Base-by-base conservation (phyloP, 1,284 basidiomycete genomes). In the Pseudozyma tsukubaensis region DNA sequence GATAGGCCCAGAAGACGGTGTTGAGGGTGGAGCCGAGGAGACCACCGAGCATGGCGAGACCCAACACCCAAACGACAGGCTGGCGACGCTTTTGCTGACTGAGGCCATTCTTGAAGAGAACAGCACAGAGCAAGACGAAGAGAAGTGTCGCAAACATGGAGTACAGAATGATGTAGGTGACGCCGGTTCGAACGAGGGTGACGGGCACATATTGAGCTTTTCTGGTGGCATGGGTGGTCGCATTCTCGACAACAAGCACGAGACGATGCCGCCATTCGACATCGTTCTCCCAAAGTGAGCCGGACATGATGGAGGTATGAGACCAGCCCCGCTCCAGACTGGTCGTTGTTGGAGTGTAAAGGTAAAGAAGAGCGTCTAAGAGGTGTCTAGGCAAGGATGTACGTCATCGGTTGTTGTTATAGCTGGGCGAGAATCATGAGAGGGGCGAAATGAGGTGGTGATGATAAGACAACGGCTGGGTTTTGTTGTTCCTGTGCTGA, bases 101-200 rank as follows among this genome's bases (percentile, higher is more conserved):
- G 52, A 78, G 59, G 54, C 72, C 72, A 50, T 76, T 66, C 44
- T 72, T 76, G 57, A 76, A 65, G 9, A 78, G 66, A 13, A 78
- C 70, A 32, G 71, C 63, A 52, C 67, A 69, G 12, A 76, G 61
- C 16, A 78, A 60, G 11, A 75, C 62, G 40, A 78, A 78, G 53
- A 78, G 76, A 4, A 78, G 62, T 2, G 76, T 75, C 12, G 70
- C 66, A 36, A 75, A 69, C 60, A 71, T 73, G 13, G 69, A 72
- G 67, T 78, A 78, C 53, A 78, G 72, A 40, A 78, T 78, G 60
- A 78, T 76, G 49, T 76, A 76, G 44, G 68, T 68, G 52, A 76
- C 73, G 32, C 72, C 76, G 42, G 57, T 70, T 40, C 72, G 58
- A 36, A 77, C 76, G 14, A 77, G 62, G 4, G 51, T 56, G 45